These are phyloP conservation scores for Haplosporangium sp. DNA, from an alignment of 371 early-diverging fungal species.

Conservation along the genomic window DNA sequence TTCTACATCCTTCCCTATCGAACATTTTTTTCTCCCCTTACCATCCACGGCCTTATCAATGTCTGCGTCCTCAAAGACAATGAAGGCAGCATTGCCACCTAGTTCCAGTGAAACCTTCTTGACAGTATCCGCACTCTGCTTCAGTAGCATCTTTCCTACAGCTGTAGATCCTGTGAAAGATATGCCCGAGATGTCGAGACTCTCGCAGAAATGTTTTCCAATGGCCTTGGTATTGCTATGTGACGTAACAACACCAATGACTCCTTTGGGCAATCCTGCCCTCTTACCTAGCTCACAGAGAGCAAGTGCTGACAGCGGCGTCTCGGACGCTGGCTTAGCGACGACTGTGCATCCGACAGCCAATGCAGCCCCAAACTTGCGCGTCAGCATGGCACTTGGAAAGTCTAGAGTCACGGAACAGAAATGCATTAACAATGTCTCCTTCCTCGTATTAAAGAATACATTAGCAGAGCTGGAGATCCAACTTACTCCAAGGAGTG, in stretches of 20 bases:
- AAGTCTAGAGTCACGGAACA: slow-evolving; percentile 69
- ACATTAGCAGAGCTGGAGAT: no score
- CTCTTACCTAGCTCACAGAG: slow-evolving; percentile 78
- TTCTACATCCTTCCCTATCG: no score
- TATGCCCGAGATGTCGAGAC: slow-evolving; percentile 74
- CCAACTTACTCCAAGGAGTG: slow-evolving; percentile 91
- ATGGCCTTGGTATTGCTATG: slow-evolving; percentile 69
- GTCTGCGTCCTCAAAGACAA: slow-evolving; percentile 86
- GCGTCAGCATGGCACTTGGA: slow-evolving; percentile 91
- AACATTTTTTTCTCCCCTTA: not conserved
- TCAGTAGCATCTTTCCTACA: slow-evolving; percentile 80
- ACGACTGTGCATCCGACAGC: slow-evolving; percentile 85
- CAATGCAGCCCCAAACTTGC: slow-evolving; percentile 86
- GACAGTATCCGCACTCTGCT: slow-evolving; percentile 77
- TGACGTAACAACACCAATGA: slow-evolving; percentile 83
- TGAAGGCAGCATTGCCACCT: slow-evolving; percentile 91
- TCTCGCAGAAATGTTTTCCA: slow-evolving; percentile 76
- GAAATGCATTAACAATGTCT: not conserved
- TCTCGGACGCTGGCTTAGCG: slow-evolving; percentile 83
- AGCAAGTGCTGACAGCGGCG: slow-evolving; percentile 86
- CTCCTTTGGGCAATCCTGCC: slow-evolving; percentile 92
- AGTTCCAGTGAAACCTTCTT: slow-evolving; percentile 85
- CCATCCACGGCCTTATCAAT: slow-evolving; percentile 66
- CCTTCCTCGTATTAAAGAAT: no score
- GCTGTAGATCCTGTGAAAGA: slow-evolving; percentile 87